Base-by-base conservation (phyloP, 1,139 yeast genomes). In the Sugiyamaella grinbergsii region DNA sequence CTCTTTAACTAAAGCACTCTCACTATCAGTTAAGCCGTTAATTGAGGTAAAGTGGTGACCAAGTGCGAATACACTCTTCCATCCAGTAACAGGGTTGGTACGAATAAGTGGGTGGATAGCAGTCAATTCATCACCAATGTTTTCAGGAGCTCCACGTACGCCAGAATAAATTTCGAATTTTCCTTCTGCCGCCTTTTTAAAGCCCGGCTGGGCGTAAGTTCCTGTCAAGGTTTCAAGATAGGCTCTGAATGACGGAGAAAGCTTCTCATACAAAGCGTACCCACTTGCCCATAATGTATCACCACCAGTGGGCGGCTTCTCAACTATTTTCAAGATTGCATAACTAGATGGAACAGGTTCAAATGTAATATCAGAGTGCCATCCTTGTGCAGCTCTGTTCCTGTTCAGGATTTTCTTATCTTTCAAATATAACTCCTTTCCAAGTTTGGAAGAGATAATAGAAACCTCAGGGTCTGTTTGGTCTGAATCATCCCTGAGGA, bases 11-110 rank as follows among this genome's bases (percentile, higher is more conserved):
- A 55, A 75, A 74, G 39, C 75, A 62, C 41, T 56, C 66, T 11
- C 36, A 77, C 71, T 74, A 66, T 70, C 19, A 68, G 58, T 52
- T 78, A 66, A 66, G 74, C 77, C 47, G 75, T 71, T 70, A 51
- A 74, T 71, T 29, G 71, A 62, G 39, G 60, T 65, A 34, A 74
- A 71, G 66, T 71, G 71, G 4, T 70, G 54, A 28, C 75, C 68
- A 62, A 72, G 71, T 41, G 72, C 77, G 56, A 59, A 75, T 58
- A 77, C 65, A 5, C 74, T 68, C 62, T 77, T 77, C 80, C 80
- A 76, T 3, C 80, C 80, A 28, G 81, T 77, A n/a, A 74, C 79
- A 13, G 81, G 81, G 56, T 77, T 79, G 2, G 80, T 76, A 63
- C 79, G 70, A 29, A 77, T 71, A 28, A 77, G 43, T 1, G 80